These are phyloP conservation scores for Stemphylium beticola DNA, from an alignment of 2,329 filamentous ascomycete genomes.

Conservation along the genomic window DNA sequence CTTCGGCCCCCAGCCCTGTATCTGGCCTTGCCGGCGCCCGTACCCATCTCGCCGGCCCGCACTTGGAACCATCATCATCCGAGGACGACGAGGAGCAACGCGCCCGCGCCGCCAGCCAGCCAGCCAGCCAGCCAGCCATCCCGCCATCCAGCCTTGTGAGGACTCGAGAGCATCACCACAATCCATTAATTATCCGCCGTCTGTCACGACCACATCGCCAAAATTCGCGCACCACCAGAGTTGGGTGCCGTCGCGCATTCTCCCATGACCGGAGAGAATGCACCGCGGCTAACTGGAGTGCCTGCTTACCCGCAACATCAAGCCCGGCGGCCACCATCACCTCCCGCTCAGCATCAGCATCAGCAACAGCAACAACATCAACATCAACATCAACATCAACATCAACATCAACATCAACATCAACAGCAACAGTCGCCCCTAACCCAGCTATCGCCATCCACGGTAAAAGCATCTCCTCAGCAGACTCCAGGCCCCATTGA, in stretches of 20 bases:
- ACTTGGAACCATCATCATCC: slow-evolving; percentile 6
- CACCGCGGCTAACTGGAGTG: slow-evolving; percentile 30
- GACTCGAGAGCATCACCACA: not conserved
- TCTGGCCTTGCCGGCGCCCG: slow-evolving; percentile 1
- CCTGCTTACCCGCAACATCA: slow-evolving; percentile 17
- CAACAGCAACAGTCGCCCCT: slow-evolving; percentile 29
- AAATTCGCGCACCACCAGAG: slow-evolving; percentile 34
- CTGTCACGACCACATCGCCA: slow-evolving; percentile 27
- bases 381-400: slow-evolving; percentile 28
- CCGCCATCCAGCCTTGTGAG: not conserved
- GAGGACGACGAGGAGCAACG: not conserved
- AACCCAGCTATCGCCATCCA: slow-evolving; percentile 35
- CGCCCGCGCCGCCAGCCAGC: not conserved
- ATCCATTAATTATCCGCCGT: not conserved
- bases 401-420: slow-evolving; percentile 21
- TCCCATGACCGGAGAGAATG: slow-evolving; percentile 27
- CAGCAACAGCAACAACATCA: slow-evolving; percentile 28
- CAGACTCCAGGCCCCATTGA: slow-evolving; percentile 32
- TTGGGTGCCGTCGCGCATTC: slow-evolving; percentile 34
- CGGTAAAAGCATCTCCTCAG: slow-evolving; percentile 38
- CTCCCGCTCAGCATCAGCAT: slow-evolving; percentile 30
- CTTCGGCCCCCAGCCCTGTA: slow-evolving; percentile 6
- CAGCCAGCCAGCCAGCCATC: not conserved
- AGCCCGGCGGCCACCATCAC: slow-evolving; percentile 24
- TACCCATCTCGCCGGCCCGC: slow-evolving; percentile 9